Evolutionary conservation across 306 rosid species (phyloP), one percentile per base, ranked within the genome.

Genomic region (Astragalus membranaceus): DNA sequence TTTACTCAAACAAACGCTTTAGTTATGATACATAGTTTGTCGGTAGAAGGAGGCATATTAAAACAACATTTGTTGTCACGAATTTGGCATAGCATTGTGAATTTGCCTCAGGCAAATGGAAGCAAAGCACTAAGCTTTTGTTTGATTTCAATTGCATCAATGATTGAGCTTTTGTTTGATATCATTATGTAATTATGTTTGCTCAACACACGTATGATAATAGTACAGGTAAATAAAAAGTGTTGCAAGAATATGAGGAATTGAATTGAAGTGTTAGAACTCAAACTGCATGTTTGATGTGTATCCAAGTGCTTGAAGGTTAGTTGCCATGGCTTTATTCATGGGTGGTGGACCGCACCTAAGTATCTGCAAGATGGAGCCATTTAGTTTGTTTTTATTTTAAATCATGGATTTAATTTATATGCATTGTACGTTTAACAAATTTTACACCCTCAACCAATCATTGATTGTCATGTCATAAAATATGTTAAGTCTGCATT

Each of bases 331-430:
- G 55, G 88, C 86, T 30, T 47, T 69, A 44, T 81, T 85, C 88
- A 85, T 85, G 2, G 70, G 75, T 37, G 82, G 84, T 72, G 86
- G 88, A 16, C 88, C 88, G 10, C 88, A 84, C 62, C 82, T 78
- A n/a, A 78, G 78, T 66, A 84, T 75, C 88, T 84, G 78, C 26
- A 33, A 37, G 62, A 58, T 50, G 13, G 26, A 42, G 57, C 5
- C 17, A 37, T 7, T 4, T 23, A 39, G 4, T 23, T 44, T 4
- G 5, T 17, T 61, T 41, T 39, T 5, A 37, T 61, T 41, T 39
- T 5, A 37, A 60, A 60, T 60, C 37, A 60, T 56, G 30, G 30
- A 26, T 26, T 26, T 26, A 26, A 26, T 26, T 26, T 26, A 26
- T 26, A 26, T 26, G 30, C 30, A 26, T 26, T 26, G 30, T 26